Percentiles rank a stretch among this genome's conserved stretches.
Evolutionary conservation across 306 rosid genomes (phyloP).

Genomic region (Heteromeles arbutifolia): DNA sequence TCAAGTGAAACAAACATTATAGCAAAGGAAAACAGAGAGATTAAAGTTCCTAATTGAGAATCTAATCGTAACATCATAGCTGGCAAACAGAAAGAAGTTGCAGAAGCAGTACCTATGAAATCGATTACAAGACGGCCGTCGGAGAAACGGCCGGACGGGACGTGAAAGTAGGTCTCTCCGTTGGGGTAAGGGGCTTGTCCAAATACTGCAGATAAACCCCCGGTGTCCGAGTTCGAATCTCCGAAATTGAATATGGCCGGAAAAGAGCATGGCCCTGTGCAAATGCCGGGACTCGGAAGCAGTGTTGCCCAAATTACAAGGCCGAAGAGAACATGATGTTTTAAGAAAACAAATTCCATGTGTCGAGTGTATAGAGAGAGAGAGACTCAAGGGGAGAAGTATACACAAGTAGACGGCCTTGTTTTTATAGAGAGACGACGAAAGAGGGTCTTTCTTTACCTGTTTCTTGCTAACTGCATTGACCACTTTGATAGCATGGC

Average conservation of each 20-base stretch:
- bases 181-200: conserved; percentile 54
- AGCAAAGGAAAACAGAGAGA: background rate
- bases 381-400: background rate
- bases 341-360: conserved; percentile 2
- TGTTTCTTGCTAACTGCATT: background rate
- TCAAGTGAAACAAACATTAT: background rate
- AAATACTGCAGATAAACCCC: conserved; percentile 49
- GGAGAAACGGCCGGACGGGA: conserved; percentile 61
- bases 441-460: background rate
- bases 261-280: conserved; percentile 14
- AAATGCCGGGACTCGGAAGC: background rate
- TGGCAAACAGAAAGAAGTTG: background rate
- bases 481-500: background rate
- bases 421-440: background rate
- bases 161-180: conserved; percentile 50
- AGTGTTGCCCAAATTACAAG: conserved; percentile 13
- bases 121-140: conserved; percentile 62
- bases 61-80: background rate
- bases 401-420: background rate
- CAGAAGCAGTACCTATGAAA: conserved; percentile 38
- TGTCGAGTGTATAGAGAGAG: background rate
- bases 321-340: background rate
- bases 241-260: conserved; percentile 56
- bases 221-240: conserved; percentile 60
- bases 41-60: background rate